Evolutionary conservation across 305 asterid genomes (phyloP).

Genomic region (Fraxinus greggii): DNA sequence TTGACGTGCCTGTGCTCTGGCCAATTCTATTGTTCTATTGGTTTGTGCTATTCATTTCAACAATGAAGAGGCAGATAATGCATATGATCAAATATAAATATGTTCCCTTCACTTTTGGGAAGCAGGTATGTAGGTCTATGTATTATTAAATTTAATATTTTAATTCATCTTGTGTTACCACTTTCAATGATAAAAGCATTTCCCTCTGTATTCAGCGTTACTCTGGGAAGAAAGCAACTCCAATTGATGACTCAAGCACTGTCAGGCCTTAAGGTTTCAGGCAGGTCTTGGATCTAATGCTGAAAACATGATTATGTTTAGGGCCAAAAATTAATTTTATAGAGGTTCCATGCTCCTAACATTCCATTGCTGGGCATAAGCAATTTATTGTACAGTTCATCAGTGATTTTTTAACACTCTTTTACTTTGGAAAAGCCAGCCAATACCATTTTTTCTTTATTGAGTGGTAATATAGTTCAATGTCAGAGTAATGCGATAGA

Average conservation of each 20-base stretch:
- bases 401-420: slow-evolving; percentile 15
- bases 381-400: slow-evolving; percentile 19
- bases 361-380: not conserved
- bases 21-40: slow-evolving; percentile 95
- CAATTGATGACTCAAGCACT: slow-evolving; percentile 49
- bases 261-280: slow-evolving; percentile 52
- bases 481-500: not conserved
- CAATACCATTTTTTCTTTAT: slow-evolving; percentile 16
- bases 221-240: slow-evolving; percentile 64
- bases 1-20: slow-evolving; percentile 97
- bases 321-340: not conserved
- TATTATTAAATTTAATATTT: not conserved
- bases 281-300: slow-evolving; percentile 36
- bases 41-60: slow-evolving; percentile 71
- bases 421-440: slow-evolving; percentile 21
- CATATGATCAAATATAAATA: slow-evolving; percentile 91
- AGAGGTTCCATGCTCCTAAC: not conserved
- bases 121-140: slow-evolving; percentile 57
- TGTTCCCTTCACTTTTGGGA: slow-evolving; percentile 88
- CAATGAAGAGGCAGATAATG: slow-evolving; percentile 99
- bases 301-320: slow-evolving; percentile 19
- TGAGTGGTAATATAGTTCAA: slow-evolving; percentile 17
- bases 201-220: slow-evolving; percentile 58
- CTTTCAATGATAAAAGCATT: slow-evolving; percentile 15
- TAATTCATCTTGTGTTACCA: not conserved